Evolutionary conservation across 2,329 filamentous ascomycete species (phyloP), one percentile per base, ranked within the genome.

Genomic region (Colletotrichum sansevieriae): DNA sequence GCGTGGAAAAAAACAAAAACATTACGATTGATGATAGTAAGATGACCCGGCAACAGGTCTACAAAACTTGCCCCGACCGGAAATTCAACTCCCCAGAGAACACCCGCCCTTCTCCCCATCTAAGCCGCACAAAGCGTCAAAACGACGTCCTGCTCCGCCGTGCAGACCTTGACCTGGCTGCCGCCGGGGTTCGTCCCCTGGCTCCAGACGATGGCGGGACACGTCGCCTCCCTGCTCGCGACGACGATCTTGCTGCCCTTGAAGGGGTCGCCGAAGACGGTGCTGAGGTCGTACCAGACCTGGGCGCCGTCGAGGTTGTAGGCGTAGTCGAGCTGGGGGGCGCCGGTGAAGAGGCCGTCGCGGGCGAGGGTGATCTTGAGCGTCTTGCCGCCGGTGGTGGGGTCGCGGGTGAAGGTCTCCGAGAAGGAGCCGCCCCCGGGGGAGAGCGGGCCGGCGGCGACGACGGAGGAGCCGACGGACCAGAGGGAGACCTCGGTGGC

Each of bases 221-320:
- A 83, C 2, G 67, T 71, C 5, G 63, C 41, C 43, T 78, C 71
- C 41, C 72, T 71, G 66, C 77, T 78, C 11, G 71, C 71, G 11
- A 76, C 74, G 5, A 73, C 73, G 9, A 82, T 22, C 73, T 77
- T 79, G 54, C 73, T 68, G 8, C 79, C 78, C 12, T 55, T 61
- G 25, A 83, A 81, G 4, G 76, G 72, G 62, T 81, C 76, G n/a
- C 81, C 81, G 55, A 82, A 82, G 15, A 81, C 77, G 68, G 77
- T 75, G 72, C 74, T 78, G 25, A 83, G 72, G 67, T 82, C 81
- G 65, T 82, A 82, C 77, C 77, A 83, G 59, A 83, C 65, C 6
- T 68, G 69, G 59, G 46, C 68, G 61, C 72, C 72, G 57, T 79
- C 76, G 37, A 82, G 76, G 73, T 71, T 81, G 72, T 80, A 81